Conservation (phyloP, 1,284 basidiomycete genomes). For the Rhodotorula mucilaginosa region DNA sequence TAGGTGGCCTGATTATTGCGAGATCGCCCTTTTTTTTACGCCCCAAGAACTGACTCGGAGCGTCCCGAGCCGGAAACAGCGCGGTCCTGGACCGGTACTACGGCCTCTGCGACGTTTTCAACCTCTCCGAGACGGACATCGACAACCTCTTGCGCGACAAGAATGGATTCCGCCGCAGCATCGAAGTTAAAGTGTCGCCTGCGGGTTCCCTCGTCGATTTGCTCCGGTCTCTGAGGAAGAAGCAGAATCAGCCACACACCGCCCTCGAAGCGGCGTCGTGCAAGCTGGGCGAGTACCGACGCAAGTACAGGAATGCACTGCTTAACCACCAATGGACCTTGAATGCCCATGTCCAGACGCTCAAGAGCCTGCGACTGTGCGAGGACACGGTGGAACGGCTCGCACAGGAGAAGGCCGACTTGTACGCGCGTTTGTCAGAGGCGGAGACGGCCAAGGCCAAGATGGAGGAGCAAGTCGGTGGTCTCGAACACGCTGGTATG, state of each 20-base stretch:
- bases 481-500: background rate
- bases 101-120: constrained; percentile 3
- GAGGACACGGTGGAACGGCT: background rate
- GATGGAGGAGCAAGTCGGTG: background rate
- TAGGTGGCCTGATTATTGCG: no score
- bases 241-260: no score
- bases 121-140: constrained; percentile 9
- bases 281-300: background rate
- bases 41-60: no score
- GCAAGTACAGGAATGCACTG: background rate
- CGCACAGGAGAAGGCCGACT: background rate
- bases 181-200: background rate
- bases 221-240: background rate
- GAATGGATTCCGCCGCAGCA: background rate
- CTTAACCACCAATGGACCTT: background rate
- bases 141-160: background rate
- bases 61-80: background rate
- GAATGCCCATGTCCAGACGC: background rate
- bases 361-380: background rate
- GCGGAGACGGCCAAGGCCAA: background rate
- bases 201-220: background rate
- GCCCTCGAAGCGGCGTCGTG: background rate
- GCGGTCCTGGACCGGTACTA: background rate
- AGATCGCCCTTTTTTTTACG: background rate
- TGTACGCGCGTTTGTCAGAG: background rate